A percentile compares a stretch with the other conserved stretches of the same genome.
phyloP scores from a whole-genome alignment of 768 basidiomycete genomes.

The Boletus pseudo-olivaceus region DNA sequence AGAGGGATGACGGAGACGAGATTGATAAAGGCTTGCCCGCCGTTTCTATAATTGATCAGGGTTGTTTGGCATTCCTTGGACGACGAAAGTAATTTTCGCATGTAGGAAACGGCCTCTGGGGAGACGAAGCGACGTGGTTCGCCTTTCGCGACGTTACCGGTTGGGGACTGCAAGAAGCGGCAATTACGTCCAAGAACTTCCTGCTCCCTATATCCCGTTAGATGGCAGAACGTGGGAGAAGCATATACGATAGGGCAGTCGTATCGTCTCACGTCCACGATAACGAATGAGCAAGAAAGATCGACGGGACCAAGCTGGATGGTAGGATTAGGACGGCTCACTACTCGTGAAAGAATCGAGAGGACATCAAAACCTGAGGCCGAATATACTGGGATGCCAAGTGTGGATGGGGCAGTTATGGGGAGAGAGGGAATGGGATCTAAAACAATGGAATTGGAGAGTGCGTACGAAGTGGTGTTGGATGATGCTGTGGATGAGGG shows the following conservation, averaged over 20 bases:
- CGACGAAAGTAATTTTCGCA: conserved; percentile 62
- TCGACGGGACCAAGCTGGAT: conserved; percentile 89
- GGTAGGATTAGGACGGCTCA: conserved; percentile 65
- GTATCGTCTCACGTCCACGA: conserved; percentile 76
- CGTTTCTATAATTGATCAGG: conserved; percentile 85
- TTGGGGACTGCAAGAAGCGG: conserved; percentile 83
- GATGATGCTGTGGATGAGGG: conserved; percentile 2
- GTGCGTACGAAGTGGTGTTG: conserved; percentile 1
- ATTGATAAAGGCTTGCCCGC: conserved; percentile 85
- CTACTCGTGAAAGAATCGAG: conserved; percentile 75
- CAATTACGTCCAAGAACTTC: conserved; percentile 91
- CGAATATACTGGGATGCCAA: conserved; percentile 71
- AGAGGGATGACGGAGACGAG: conserved; percentile 90
- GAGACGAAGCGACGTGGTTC: conserved; percentile 59
- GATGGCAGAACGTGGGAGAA: conserved; percentile 72
- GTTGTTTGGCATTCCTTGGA: conserved; percentile 88
- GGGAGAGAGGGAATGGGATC: neutral
- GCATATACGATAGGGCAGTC: conserved; percentile 92
- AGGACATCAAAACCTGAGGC: conserved; percentile 89
- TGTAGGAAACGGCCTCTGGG: conserved; percentile 58
- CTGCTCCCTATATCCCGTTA: conserved; percentile 70
- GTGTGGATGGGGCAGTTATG: conserved; percentile 30
- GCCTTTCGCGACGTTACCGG: conserved; percentile 49
- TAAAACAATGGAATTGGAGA: neutral
- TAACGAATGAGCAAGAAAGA: conserved; percentile 86